phyloP scores from a whole-genome alignment of 192 early-diverging fungal species.

The Entrophospora sp. region DNA sequence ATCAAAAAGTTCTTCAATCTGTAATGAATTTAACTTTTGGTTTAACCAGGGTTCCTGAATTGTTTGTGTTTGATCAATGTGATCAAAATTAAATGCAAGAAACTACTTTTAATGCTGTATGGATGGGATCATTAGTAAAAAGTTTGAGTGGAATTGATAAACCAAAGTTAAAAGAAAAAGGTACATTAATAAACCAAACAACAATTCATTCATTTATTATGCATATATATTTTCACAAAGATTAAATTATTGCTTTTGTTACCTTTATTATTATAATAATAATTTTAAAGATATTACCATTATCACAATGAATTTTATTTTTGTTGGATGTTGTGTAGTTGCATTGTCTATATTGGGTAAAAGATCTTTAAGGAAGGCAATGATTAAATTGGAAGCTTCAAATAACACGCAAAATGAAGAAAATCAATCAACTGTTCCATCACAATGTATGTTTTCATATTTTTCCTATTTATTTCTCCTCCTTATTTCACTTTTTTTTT shows the following conservation, averaged over 20 bases:
- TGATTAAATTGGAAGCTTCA: constrained; percentile 24
- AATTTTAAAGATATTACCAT: constrained; percentile 33
- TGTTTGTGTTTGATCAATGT: background rate
- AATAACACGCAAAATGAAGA: constrained; percentile 20
- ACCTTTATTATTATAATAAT: too few species aligned
- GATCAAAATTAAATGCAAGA: background rate
- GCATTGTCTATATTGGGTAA: constrained; percentile 35
- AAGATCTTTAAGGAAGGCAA: constrained; percentile 32
- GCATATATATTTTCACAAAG: background rate
- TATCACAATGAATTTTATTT: constrained; percentile 33
- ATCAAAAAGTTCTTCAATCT: background rate
- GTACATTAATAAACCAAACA: background rate
- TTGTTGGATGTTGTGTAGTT: constrained; percentile 31
- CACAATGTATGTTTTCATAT: constrained; percentile 9
- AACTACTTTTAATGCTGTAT: constrained; percentile 36
- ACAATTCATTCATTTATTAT: background rate
- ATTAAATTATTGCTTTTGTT: background rate
- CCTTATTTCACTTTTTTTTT: constrained; percentile 16
- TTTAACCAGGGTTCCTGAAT: background rate
- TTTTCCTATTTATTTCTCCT: constrained; percentile 16
- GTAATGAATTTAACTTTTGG: background rate
- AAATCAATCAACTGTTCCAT: constrained; percentile 8
- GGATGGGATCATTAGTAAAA: constrained; percentile 37
- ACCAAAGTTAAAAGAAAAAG: constrained; percentile 28
- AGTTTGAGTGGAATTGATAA: constrained; percentile 34